Evolutionary conservation across 257 asterid species (phyloP).

Genomic region (Jacaranda copaia): DNA sequence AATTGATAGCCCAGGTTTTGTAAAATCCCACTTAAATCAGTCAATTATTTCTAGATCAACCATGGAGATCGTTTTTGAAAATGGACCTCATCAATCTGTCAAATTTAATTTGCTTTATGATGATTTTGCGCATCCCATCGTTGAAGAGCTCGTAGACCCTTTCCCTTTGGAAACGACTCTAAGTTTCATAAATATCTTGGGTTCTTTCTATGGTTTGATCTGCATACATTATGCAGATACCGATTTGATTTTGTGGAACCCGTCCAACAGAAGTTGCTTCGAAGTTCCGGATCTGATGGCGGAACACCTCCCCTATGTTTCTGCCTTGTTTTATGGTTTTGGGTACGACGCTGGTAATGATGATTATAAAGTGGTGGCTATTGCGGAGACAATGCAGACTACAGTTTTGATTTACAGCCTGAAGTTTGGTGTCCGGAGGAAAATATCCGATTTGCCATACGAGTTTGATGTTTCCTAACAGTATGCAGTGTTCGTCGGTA

Average conservation of each 20-base stretch:
- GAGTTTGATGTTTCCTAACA: no score
- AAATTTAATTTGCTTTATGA: not conserved
- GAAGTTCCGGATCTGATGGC: not conserved
- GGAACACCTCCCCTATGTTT: not conserved
- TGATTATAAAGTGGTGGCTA: not conserved
- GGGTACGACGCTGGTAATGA: not conserved
- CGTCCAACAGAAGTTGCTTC: not conserved
- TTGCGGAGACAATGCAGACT: not conserved
- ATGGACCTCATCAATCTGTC: not conserved
- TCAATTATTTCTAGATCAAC: not conserved
- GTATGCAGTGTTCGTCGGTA: not conserved
- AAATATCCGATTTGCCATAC: not conserved
- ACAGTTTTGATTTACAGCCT: not conserved
- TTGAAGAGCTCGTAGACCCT: not conserved
- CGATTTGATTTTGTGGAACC: not conserved
- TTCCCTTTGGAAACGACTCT: not conserved
- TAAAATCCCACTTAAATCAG: not conserved
- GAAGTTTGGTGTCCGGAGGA: not conserved
- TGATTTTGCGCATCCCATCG: no score
- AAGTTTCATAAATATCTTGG: not conserved
- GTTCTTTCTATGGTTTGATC: not conserved
- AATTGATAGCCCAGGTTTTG: not conserved
- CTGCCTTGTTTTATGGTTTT: not conserved
- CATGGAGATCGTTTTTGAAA: not conserved
- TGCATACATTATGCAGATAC: not conserved